Base-by-base conservation (phyloP, 1,284 basidiomycete species). In the Pseudozyma sp. region DNA sequence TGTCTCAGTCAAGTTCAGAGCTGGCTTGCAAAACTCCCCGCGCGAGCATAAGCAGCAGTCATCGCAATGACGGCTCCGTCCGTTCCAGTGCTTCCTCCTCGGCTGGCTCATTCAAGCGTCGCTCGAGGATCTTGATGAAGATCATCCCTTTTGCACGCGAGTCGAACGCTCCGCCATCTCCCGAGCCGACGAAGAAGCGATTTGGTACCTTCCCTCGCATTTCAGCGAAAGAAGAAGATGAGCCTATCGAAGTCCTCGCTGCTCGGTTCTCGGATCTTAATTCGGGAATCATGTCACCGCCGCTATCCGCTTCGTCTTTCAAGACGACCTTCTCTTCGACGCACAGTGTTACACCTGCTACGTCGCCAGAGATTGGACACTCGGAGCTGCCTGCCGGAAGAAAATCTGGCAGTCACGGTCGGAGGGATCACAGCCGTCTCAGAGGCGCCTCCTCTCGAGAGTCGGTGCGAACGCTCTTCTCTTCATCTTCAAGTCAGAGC, bases 1-100 rank as follows among this genome's bases (percentile, higher is more conserved):
- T 64, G 65, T 64, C 61, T 73, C 57, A 53, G 49, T 52, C 64
- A 68, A 47, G 65, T 73, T 14, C 70, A 73, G 57, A 67, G 48
- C 34, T 73, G 70, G 70, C 53, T 68, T 18, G 57, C 64, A 6
- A 68, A 73, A 51, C 59, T 68, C 9, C 65, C 70, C 42, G 58
- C 65, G 5, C 65, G 65, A 61, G 53, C 57, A 40, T 73, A 19
- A 64, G 57, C 49, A 40, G 51, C 19, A 35, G 42, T 12, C 5
- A 35, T 0, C n/a, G 34, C 38, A 36, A 59, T n/a, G 56, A 63
- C 11, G 36, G 52, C n/a, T 60, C 58, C 3, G n/a, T 59, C 13
- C 49, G 58, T 2, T 57, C 57, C 13, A 64, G 53, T 25, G 48
- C 52, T 19, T 61, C 57, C 16, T 52, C 52, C 8, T 21, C 39